A percentile compares a stretch with the other conserved stretches of the same genome.
Conservation (phyloP, 352 stramenopile genomes). For the Phytophthora boehmeriae region DNA sequence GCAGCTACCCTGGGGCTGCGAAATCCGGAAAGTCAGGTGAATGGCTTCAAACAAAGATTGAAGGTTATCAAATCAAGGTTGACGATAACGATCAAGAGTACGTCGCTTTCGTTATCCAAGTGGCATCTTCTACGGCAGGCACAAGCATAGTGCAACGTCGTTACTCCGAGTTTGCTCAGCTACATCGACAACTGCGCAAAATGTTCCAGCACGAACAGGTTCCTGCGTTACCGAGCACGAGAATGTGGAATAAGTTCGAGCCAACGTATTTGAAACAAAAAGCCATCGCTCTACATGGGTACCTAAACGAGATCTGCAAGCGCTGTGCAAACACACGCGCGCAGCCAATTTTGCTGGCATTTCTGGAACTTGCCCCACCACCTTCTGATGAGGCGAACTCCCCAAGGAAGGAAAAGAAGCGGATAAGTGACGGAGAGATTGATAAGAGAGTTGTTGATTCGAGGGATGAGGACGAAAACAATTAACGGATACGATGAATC, state of each 20-base stretch:
- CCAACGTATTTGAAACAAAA: slow-evolving; percentile 84
- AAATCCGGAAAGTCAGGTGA: slow-evolving; percentile 37
- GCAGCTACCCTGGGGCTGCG: slow-evolving; percentile 19
- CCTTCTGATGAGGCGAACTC: slow-evolving; percentile 11
- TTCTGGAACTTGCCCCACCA: slow-evolving; percentile 53
- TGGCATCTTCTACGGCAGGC: slow-evolving; percentile 66
- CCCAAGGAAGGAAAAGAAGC: slow-evolving; percentile 12
- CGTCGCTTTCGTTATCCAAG: slow-evolving; percentile 81
- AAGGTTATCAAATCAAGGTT: slow-evolving; percentile 67
- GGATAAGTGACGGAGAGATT: slow-evolving; percentile 7
- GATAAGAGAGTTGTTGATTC: neutral
- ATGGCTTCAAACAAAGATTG: slow-evolving; percentile 84
- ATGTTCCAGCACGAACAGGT: slow-evolving; percentile 84
- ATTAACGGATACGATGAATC: slow-evolving; percentile 18
- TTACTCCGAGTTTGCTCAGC: slow-evolving; percentile 79
- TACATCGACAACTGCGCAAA: slow-evolving; percentile 78
- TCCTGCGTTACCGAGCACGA: slow-evolving; percentile 64
- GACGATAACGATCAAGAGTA: slow-evolving; percentile 80
- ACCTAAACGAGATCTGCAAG: slow-evolving; percentile 78
- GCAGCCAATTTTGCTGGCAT: slow-evolving; percentile 66
- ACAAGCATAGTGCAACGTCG: slow-evolving; percentile 76
- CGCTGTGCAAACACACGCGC: slow-evolving; percentile 73
- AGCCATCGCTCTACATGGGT: slow-evolving; percentile 68
- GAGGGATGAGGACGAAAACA: neutral
- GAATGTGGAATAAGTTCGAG: slow-evolving; percentile 89